phyloP scores from a whole-genome alignment of 2,329 filamentous ascomycete species.

The Penicillium glabrum region DNA sequence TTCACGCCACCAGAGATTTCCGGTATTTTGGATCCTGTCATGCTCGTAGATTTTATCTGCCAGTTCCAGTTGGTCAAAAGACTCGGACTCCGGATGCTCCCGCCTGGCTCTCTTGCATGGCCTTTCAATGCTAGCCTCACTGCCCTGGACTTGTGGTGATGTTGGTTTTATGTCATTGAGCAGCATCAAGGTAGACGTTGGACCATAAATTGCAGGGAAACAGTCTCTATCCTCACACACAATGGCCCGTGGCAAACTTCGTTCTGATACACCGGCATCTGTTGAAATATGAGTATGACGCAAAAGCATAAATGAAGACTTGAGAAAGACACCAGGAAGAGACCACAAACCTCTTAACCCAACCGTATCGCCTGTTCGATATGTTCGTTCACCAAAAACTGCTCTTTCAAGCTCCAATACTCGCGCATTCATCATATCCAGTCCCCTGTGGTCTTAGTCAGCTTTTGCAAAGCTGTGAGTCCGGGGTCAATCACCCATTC shows the following conservation, averaged over 20 bases:
- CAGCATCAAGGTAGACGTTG: not conserved
- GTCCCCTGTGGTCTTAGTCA: not conserved
- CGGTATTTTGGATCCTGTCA: not conserved
- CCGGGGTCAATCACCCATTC: not conserved
- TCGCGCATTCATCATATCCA: constrained; percentile 11
- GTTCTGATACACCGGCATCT: not conserved
- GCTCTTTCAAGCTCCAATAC: constrained; percentile 10
- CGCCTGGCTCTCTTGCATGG: not conserved
- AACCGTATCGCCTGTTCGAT: not conserved
- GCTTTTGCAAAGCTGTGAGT: not conserved
- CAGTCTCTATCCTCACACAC: not conserved
- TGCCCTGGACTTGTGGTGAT: not conserved
- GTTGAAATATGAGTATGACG: not conserved
- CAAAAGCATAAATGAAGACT: no score
- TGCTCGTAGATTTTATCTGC: not conserved
- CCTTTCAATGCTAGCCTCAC: not conserved
- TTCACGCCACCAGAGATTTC: not conserved
- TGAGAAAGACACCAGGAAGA: no score
- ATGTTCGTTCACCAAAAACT: constrained; percentile 10
- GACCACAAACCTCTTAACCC: not conserved
- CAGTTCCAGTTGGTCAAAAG: not conserved
- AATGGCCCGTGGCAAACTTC: not conserved
- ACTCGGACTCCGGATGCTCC: not conserved
- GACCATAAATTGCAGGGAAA: not conserved
- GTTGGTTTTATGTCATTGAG: not conserved